Conservation (phyloP, 306 rosid genomes). For the Rosa chinensis region DNA sequence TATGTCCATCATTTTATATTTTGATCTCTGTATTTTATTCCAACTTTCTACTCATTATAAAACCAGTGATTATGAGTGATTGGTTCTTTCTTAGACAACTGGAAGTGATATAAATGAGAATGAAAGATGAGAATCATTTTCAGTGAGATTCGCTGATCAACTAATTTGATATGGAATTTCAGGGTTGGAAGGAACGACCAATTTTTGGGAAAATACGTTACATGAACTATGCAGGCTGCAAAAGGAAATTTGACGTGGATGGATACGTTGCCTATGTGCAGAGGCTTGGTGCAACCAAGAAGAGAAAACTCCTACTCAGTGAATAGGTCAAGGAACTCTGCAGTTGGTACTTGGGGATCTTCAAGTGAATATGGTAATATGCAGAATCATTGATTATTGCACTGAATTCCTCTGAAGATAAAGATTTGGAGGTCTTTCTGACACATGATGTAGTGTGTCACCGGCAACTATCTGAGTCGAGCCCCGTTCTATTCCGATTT, state of each 20-base stretch:
- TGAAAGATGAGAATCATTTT: neutral
- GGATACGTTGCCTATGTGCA: conserved; percentile 63
- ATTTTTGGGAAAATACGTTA: conserved; percentile 87
- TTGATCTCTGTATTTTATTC: neutral
- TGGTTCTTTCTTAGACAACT: neutral
- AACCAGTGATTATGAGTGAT: neutral
- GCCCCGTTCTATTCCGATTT: too few relatives aligned
- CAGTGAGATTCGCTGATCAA: neutral
- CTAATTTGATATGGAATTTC: conserved; percentile 20
- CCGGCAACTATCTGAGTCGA: too few relatives aligned
- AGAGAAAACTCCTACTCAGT: conserved; percentile 46
- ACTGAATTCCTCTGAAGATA: neutral
- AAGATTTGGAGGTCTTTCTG: neutral
- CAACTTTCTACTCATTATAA: neutral
- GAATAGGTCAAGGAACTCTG: conserved; percentile 51
- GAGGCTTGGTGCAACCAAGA: conserved; percentile 53
- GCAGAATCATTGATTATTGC: neutral
- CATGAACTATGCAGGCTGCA: conserved; percentile 93
- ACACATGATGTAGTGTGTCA: neutral
- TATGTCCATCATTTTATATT: conserved; percentile 14
- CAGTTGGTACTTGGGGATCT: neutral
- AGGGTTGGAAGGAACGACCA: conserved; percentile 93
- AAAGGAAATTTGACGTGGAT: conserved; percentile 89
- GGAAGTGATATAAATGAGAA: neutral
- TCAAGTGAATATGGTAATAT: neutral